A percentile compares a stretch with the other conserved stretches of the same genome.
Evolutionary conservation across 1,284 basidiomycete genomes (phyloP).

Genomic region (Cutaneotrichosporon spelunceum): DNA sequence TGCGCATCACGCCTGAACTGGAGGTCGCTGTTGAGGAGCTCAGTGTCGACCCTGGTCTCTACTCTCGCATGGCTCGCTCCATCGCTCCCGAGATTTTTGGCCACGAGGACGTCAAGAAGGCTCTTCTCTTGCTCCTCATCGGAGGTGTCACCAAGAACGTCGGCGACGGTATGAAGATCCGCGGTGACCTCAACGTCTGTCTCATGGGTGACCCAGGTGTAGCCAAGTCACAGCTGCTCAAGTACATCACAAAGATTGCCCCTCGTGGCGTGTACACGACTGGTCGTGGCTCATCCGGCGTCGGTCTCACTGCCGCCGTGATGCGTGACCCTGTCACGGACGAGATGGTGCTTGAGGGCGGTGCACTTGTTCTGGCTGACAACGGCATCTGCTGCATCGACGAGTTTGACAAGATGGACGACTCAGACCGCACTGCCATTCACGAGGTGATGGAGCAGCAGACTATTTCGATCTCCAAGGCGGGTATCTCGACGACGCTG

Average conservation of each 20-base stretch:
- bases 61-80: slow-evolving; percentile 59
- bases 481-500: slow-evolving; percentile 96
- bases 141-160: slow-evolving; percentile 94
- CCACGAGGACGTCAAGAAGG: slow-evolving; percentile 97
- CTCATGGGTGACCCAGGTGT: slow-evolving; percentile 99
- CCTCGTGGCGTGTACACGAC: slow-evolving; percentile 98
- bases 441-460: slow-evolving; percentile 99
- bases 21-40: slow-evolving; percentile 67
- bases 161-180: slow-evolving; percentile 97
- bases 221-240: slow-evolving; percentile 95
- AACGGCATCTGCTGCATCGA: slow-evolving; percentile 99
- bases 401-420: slow-evolving; percentile 99
- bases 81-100: slow-evolving; percentile 99
- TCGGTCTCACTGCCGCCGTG: slow-evolving; percentile 96
- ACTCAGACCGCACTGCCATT: slow-evolving; percentile 93
- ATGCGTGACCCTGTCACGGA: slow-evolving; percentile 99
- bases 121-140: slow-evolving; percentile 85
- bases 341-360: slow-evolving; percentile 99
- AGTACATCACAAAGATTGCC: slow-evolving; percentile 98
- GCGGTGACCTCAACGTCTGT: slow-evolving; percentile 96
- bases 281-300: slow-evolving; percentile 94
- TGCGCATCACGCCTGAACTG: slow-evolving; percentile 88
- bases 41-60: slow-evolving; percentile 72
- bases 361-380: slow-evolving; percentile 95
- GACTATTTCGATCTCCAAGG: slow-evolving; percentile 98